These are phyloP conservation scores for Gorgonomyces haynaldii DNA, from an alignment of 192 early-diverging fungal species.

Conservation along the genomic window DNA sequence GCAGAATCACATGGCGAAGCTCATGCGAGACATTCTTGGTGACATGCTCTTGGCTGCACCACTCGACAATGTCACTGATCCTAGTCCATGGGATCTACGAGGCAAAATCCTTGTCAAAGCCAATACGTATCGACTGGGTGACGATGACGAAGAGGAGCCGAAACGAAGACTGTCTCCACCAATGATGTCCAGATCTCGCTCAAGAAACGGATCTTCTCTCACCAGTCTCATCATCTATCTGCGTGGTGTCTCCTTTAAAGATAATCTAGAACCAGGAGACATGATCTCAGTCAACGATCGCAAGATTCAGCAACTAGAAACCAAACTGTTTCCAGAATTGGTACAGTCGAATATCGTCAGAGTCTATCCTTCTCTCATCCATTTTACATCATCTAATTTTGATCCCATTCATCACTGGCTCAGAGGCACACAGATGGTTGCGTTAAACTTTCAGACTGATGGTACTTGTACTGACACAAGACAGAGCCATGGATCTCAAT, in stretches of 20 bases:
- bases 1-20: constrained; percentile 63
- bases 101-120: constrained; percentile 66
- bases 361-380: constrained; percentile 68
- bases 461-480: constrained; percentile 32
- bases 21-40: constrained; percentile 57
- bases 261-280: constrained; percentile 35
- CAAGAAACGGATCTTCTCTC: not conserved
- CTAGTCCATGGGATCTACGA: constrained; percentile 43
- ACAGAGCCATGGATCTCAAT: constrained; percentile 72
- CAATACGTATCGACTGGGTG: constrained; percentile 24
- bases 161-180: too few relatives aligned
- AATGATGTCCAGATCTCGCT: too few relatives aligned
- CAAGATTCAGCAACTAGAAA: constrained; percentile 42
- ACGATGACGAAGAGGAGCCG: constrained; percentile 12
- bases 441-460: constrained; percentile 78
- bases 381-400: constrained; percentile 73
- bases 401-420: constrained; percentile 77
- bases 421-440: constrained; percentile 73
- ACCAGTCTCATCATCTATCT: constrained; percentile 41
- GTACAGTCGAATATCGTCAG: constrained; percentile 54
- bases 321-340: too few relatives aligned
- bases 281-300: constrained; percentile 69
- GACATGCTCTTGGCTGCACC: constrained; percentile 46
- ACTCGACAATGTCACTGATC: constrained; percentile 18
- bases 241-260: constrained; percentile 19